Conservation (phyloP, 805 yeast genomes). For the Spathaspora girioi region DNA sequence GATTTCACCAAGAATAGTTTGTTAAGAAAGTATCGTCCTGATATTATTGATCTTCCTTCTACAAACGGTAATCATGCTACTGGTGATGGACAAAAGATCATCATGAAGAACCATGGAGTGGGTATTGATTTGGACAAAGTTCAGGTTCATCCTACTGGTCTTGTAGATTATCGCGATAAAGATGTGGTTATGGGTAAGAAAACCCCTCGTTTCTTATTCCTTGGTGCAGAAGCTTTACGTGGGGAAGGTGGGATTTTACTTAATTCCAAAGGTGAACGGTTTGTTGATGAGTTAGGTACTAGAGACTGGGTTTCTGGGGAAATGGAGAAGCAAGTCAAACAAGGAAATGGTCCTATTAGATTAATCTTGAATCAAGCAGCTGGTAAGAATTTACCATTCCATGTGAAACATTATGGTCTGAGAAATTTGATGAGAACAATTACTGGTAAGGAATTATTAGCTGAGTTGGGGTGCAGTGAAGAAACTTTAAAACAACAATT, state of each 20-base stretch:
- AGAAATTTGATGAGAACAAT: conserved; percentile 51
- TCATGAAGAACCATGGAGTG: conserved; percentile 47
- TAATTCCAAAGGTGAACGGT: conserved; percentile 49
- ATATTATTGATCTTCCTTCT: conserved; percentile 51
- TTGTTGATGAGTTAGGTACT: conserved; percentile 58
- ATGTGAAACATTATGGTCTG: conserved; percentile 53
- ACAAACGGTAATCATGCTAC: conserved; percentile 63
- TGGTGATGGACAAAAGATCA: conserved; percentile 59
- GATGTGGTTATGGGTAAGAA: conserved; percentile 39
- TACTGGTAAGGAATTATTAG: conserved; percentile 41
- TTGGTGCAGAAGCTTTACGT: conserved; percentile 64
- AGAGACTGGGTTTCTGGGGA: conserved; percentile 59
- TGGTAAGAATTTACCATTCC: conserved; percentile 44
- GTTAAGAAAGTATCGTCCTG: conserved; percentile 55
- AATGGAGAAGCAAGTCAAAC: conserved; percentile 42
- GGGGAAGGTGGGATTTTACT: conserved; percentile 65
- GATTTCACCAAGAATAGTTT: conserved; percentile 53
- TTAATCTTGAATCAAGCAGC: conserved; percentile 47
- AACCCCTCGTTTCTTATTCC: conserved; percentile 48
- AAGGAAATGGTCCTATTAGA: conserved; percentile 45
- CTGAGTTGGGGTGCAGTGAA: conserved; percentile 31
- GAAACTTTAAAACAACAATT: conserved; percentile 29
- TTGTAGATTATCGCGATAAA: conserved; percentile 45
- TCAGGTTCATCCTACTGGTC: conserved; percentile 68
- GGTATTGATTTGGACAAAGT: conserved; percentile 64